Evolutionary conservation across 2,329 filamentous ascomycete genomes (phyloP), one percentile per base, ranked within the genome.

Genomic region (Sporothrix variecibatus): DNA sequence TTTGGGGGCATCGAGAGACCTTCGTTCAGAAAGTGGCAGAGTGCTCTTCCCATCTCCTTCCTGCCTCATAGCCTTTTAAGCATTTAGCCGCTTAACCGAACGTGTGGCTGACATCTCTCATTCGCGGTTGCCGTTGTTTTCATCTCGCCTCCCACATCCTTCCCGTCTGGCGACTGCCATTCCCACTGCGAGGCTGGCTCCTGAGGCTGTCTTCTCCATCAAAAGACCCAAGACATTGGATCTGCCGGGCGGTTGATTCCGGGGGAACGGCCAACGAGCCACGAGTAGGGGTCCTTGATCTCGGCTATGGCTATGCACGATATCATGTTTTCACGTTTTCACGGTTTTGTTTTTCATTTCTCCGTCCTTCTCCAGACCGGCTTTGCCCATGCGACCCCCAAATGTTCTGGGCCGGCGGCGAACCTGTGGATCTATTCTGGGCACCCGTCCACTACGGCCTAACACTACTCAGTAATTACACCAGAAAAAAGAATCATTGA

Each of bases 1-100:
- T n/a, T n/a, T n/a, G n/a, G n/a, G n/a, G n/a, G n/a, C n/a, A n/a
- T n/a, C n/a, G n/a, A n/a, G n/a, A n/a, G n/a, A n/a, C n/a, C n/a
- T n/a, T n/a, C n/a, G n/a, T n/a, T n/a, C n/a, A n/a, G n/a, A n/a
- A n/a, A n/a, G n/a, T n/a, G 40, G 40, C 40, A 43, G 40, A 43
- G 49, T 51, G 17, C 51, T 56, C 51, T 56, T 56, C 51, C 15
- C 43, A 43, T 56, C 51, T 28, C 28, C 9, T 65, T 38, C 15
- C 43, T 23, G 20, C 38, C 60, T 65, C n/a, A 20, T 15, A 46
- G 23, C 62, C 38, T 46, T 38, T 38, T 62, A 62, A 38, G 58
- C 58, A 17, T n/a, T 38, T 62, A 62, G 58, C 69, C 71, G n/a
- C 74, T 74, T 74, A 73, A n/a, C 49, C 71, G 74, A 20, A 20